Conservation (phyloP, 1,284 basidiomycete genomes). For the Fomitopsis betulina region DNA sequence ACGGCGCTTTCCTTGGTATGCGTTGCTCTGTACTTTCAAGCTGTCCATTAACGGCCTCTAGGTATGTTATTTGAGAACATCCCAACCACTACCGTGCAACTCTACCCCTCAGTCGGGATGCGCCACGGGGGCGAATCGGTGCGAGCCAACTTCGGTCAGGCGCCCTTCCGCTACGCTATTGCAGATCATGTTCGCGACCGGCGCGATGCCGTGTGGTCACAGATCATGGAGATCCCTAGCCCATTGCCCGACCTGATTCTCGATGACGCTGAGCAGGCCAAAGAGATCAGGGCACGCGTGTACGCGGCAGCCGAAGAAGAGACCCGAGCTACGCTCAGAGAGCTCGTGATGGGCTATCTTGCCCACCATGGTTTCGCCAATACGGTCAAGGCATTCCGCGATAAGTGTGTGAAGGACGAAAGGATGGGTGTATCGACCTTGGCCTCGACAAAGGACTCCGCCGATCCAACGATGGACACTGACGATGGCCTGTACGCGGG, state of each 20-base stretch:
- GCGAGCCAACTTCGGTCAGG: constrained; percentile 82
- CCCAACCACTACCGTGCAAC: constrained; percentile 47
- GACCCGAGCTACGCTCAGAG: constrained; percentile 44
- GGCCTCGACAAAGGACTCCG: constrained; percentile 29
- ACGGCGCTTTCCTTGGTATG: constrained; percentile 74
- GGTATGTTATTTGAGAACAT: constrained; percentile 72
- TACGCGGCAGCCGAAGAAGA: constrained; percentile 21
- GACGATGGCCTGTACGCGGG: constrained; percentile 15
- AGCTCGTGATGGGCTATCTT: constrained; percentile 76
- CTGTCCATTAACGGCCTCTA: constrained; percentile 19
- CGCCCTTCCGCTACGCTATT: constrained; percentile 85
- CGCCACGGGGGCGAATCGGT: constrained; percentile 71
- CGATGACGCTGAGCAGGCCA: constrained; percentile 10
- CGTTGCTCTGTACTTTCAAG: not conserved
- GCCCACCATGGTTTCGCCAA: constrained; percentile 75
- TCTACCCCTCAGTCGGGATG: constrained; percentile 87
- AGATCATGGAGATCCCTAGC: constrained; percentile 50
- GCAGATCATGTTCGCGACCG: constrained; percentile 71
- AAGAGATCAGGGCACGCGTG: constrained; percentile 13
- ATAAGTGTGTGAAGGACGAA: constrained; percentile 18
- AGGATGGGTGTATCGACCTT: not conserved
- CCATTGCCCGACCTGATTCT: constrained; percentile 20
- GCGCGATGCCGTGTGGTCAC: constrained; percentile 57
- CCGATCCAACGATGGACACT: constrained; percentile 33
- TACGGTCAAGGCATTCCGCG: constrained; percentile 62